Percentiles rank a stretch among this genome's conserved stretches.
These are phyloP conservation scores for Panellus pusillus DNA, from an alignment of 768 basidiomycete species.

Conservation along the genomic window DNA sequence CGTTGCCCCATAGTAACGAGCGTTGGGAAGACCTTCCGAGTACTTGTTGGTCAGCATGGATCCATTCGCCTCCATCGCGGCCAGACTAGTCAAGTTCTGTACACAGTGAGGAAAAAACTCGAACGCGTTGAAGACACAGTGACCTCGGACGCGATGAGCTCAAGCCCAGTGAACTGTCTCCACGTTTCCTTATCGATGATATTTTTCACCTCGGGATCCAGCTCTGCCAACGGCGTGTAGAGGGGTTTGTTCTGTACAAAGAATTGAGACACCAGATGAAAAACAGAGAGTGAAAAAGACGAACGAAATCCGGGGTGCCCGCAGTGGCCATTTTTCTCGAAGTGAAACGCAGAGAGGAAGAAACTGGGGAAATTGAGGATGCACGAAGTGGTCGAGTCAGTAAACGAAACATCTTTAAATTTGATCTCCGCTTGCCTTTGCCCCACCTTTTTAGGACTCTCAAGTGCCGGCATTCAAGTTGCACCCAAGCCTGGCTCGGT, in stretches of 20 bases:
- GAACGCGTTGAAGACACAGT: slow-evolving; percentile 20
- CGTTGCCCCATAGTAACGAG: slow-evolving; percentile 98
- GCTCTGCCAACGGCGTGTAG: slow-evolving; percentile 84
- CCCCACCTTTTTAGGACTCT: too few relatives aligned
- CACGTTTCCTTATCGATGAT: slow-evolving; percentile 99
- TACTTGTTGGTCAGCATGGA: slow-evolving; percentile 99
- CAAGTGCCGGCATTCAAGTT: too few relatives aligned
- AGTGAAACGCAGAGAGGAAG: slow-evolving; percentile 26
- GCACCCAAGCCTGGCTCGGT: too few relatives aligned
- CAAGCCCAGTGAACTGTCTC: slow-evolving; percentile 96
- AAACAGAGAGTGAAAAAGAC: slow-evolving; percentile 26
- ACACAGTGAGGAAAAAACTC: slow-evolving; percentile 1
- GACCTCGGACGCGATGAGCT: slow-evolving; percentile 99
- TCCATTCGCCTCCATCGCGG: slow-evolving; percentile 97
- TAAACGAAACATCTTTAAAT: slow-evolving; percentile 30
- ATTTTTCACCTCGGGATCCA: slow-evolving; percentile 93
- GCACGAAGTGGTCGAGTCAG: slow-evolving; percentile 25
- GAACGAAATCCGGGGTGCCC: slow-evolving; percentile 61
- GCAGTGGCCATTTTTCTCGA: slow-evolving; percentile 59
- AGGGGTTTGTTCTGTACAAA: slow-evolving; percentile 80
- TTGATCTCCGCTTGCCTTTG: background rate
- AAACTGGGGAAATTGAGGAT: slow-evolving; percentile 32
- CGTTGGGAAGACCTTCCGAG: slow-evolving; percentile 98
- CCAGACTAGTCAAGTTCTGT: slow-evolving; percentile 94
- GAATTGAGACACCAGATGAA: background rate